Evolutionary conservation across 2,329 filamentous ascomycete species (phyloP).

Genomic region (Arthrinium phaeospermum): DNA sequence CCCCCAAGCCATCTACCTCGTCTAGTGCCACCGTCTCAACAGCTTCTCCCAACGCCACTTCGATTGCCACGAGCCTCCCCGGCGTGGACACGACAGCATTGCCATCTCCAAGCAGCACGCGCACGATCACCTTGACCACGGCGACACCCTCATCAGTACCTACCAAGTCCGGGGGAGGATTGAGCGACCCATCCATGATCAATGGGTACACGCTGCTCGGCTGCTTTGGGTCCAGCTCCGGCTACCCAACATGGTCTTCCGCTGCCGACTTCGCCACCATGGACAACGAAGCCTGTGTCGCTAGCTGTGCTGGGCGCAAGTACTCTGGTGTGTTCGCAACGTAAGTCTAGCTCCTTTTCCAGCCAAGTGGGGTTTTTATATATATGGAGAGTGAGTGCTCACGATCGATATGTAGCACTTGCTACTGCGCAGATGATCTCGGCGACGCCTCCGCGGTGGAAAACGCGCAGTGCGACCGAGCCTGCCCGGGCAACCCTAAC

Average conservation of each 20-base stretch:
- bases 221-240: conserved; percentile 48
- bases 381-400: background rate
- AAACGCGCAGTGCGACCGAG: conserved; percentile 41
- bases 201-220: conserved; percentile 34
- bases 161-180: conserved; percentile 26
- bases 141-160: conserved; percentile 30
- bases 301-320: conserved; percentile 41
- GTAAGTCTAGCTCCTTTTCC: conserved; percentile 29
- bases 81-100: background rate
- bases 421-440: conserved; percentile 52
- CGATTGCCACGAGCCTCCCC: conserved; percentile 20
- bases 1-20: background rate
- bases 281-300: conserved; percentile 47
- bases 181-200: conserved; percentile 28
- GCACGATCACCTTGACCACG: conserved; percentile 32
- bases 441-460: conserved; percentile 45
- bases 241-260: conserved; percentile 43
- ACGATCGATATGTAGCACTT: conserved; percentile 35
- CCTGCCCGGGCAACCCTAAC: conserved; percentile 48
- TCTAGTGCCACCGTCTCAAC: background rate
- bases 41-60: background rate
- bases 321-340: conserved; percentile 47
- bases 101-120: background rate
- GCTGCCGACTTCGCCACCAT: conserved; percentile 40
- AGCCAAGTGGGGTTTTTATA: background rate